Percentiles rank a stretch among this genome's conserved stretches.
These are phyloP conservation scores for Nicotiana benthamiana DNA, from an alignment of 257 asterid genomes.

Conservation along the genomic window DNA sequence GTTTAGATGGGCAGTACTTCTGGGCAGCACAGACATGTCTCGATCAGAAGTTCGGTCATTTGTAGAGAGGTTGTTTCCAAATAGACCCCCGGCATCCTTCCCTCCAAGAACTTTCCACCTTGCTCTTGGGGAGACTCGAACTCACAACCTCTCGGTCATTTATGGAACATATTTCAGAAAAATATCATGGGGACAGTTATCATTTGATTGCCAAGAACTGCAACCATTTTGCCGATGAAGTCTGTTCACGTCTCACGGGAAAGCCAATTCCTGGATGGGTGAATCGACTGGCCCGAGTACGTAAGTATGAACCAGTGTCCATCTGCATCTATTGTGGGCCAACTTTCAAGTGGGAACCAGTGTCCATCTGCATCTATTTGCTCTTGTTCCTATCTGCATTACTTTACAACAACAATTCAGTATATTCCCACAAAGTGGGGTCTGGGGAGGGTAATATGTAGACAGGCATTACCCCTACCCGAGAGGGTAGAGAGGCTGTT, in stretches of 20 bases:
- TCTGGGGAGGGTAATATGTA: no score
- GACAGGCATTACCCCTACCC: no score
- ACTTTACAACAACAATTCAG: no score
- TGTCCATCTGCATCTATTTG: background rate
- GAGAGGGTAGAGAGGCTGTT: no score
- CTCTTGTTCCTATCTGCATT: background rate
- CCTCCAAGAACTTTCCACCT: no score
- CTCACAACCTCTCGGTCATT: no score
- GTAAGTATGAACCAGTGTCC: conserved; percentile 28
- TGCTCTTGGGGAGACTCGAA: no score
- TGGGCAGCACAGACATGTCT: conserved; percentile 76
- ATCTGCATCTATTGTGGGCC: background rate
- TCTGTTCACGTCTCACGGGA: conserved; percentile 63
- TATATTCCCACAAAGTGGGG: no score
- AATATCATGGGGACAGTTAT: conserved; percentile 76
- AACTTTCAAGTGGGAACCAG: background rate
- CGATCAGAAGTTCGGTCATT: conserved; percentile 67
- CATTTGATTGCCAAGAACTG: conserved; percentile 85
- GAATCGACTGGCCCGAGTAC: conserved; percentile 81
- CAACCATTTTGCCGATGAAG: conserved; percentile 90
- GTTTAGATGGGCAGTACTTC: conserved; percentile 67
- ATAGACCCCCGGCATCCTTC: no score
- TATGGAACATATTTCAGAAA: conserved; percentile 68
- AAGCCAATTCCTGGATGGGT: conserved; percentile 90
- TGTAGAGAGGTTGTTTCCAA: no score